phyloP scores from a whole-genome alignment of 176 grass and related monocot genomes.

The Cenchrus americanus region DNA sequence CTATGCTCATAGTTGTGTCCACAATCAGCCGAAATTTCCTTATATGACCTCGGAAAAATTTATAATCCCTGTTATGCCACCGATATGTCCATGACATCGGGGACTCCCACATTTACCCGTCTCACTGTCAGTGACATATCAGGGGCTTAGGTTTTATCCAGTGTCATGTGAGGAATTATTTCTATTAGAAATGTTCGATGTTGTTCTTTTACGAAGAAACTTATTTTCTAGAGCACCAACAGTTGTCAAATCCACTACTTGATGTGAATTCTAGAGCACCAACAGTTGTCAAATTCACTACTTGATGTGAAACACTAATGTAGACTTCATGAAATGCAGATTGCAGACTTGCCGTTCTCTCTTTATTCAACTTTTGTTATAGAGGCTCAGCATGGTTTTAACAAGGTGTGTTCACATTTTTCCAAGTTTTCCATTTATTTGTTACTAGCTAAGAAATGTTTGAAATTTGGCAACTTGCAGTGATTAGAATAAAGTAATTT shows the following conservation, averaged over 20 bases:
- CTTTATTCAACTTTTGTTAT: constrained; percentile 96
- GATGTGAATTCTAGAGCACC: constrained; percentile 27
- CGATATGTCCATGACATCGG: not conserved
- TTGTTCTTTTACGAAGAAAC: constrained; percentile 26
- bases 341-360: constrained; percentile 88
- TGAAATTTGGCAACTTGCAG: not conserved
- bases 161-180: not conserved
- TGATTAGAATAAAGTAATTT: not conserved
- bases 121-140: not conserved
- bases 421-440: not conserved
- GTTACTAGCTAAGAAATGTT: constrained; percentile 21
- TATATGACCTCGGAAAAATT: not conserved
- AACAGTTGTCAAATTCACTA: constrained; percentile 6
- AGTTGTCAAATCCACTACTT: constrained; percentile 16
- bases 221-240: constrained; percentile 9
- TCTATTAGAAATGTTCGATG: not conserved
- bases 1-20: not conserved
- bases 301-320: constrained; percentile 39
- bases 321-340: constrained; percentile 57
- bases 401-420: constrained; percentile 64
- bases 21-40: not conserved
- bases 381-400: constrained; percentile 89
- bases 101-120: not conserved
- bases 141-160: not conserved
- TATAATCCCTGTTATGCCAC: not conserved